A percentile compares a stretch with the other conserved stretches of the same genome.
Evolutionary conservation across 1,284 basidiomycete genomes (phyloP).

Genomic region (Chalciporus sp.): DNA sequence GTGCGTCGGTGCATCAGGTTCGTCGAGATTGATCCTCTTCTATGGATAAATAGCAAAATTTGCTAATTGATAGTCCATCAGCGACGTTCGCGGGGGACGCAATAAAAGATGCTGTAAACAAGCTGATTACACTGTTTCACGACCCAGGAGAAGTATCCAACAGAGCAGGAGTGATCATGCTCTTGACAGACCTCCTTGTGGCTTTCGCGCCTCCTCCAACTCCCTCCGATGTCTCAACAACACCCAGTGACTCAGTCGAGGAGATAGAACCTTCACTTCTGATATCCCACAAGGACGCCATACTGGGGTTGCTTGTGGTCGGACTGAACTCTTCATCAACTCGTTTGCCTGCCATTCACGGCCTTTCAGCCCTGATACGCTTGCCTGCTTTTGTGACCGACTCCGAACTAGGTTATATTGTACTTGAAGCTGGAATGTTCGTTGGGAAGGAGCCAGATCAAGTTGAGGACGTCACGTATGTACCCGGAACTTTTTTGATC

Average conservation of each 20-base stretch:
- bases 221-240: conserved; percentile 5
- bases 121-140: conserved; percentile 75
- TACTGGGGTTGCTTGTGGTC: conserved; percentile 66
- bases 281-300: conserved; percentile 71
- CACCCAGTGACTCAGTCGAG: background rate
- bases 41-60: conserved; percentile 2
- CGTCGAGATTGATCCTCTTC: conserved; percentile 32
- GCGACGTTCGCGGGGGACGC: conserved; percentile 73
- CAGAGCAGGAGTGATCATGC: conserved; percentile 69
- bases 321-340: conserved; percentile 61
- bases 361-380: conserved; percentile 64
- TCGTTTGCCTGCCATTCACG: conserved; percentile 61
- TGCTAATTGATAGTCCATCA: conserved; percentile 34
- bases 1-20: conserved; percentile 76
- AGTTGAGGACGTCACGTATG: conserved; percentile 57
- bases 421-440: conserved; percentile 77
- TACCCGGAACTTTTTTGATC: background rate
- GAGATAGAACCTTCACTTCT: conserved; percentile 42
- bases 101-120: conserved; percentile 67
- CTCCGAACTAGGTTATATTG: conserved; percentile 79
- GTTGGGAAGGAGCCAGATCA: conserved; percentile 60
- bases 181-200: conserved; percentile 61
- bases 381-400: conserved; percentile 65
- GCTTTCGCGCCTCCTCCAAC: conserved; percentile 41
- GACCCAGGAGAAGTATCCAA: conserved; percentile 77